These are phyloP conservation scores for Borealophlyctis nickersoniae DNA, from an alignment of 192 early-diverging fungal species.

Conservation along the genomic window DNA sequence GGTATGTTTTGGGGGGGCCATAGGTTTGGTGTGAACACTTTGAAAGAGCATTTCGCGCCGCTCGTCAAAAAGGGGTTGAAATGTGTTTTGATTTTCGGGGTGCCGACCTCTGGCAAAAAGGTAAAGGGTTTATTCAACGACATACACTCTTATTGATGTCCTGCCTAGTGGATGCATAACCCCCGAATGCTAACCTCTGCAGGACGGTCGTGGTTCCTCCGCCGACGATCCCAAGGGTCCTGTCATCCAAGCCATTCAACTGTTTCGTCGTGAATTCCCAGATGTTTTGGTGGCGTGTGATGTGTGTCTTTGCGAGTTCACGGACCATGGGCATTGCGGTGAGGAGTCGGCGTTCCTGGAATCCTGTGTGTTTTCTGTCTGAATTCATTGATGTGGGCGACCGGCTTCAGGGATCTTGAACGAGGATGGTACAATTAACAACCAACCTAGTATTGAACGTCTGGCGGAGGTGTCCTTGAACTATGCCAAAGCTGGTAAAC, in stretches of 20 bases:
- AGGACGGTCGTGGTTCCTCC: slow-evolving; percentile 74
- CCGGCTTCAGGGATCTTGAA: slow-evolving; percentile 14
- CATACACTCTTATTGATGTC: too few relatives aligned
- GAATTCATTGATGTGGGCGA: not conserved
- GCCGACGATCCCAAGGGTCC: slow-evolving; percentile 83
- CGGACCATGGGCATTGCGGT: slow-evolving; percentile 95
- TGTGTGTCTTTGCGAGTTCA: slow-evolving; percentile 96
- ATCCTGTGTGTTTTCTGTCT: not conserved
- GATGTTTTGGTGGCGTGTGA: slow-evolving; percentile 84
- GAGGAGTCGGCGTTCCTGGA: slow-evolving; percentile 35
- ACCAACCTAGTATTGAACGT: slow-evolving; percentile 70
- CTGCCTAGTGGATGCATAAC: not conserved
- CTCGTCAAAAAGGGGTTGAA: slow-evolving; percentile 84
- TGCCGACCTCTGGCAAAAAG: slow-evolving; percentile 68
- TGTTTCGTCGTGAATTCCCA: slow-evolving; percentile 77
- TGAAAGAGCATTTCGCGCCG: slow-evolving; percentile 73
- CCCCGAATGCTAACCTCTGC: not conserved
- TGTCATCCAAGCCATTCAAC: slow-evolving; percentile 76
- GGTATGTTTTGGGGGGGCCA: too few relatives aligned
- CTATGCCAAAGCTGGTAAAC: slow-evolving; percentile 80
- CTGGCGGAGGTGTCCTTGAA: slow-evolving; percentile 79
- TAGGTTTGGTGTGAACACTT: slow-evolving; percentile 69
- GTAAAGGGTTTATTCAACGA: slow-evolving; percentile 22
- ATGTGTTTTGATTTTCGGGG: slow-evolving; percentile 90
- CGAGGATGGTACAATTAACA: slow-evolving; percentile 79